Base-by-base conservation (phyloP, 805 yeast genomes). In the Candida germanica region DNA sequence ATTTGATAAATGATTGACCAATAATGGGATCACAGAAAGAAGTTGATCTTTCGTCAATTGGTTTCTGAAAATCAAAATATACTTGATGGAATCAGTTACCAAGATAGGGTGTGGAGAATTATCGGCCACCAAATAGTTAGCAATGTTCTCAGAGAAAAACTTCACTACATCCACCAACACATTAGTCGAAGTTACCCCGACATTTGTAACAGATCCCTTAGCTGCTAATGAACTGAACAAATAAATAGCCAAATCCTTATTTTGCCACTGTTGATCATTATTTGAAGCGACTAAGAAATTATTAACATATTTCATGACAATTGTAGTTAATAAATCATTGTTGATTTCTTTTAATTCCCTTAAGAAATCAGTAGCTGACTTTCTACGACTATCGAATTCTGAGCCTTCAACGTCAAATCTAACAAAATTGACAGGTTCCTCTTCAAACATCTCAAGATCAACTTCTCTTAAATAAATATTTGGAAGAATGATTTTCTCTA, bases 371-470 rank as follows among this genome's bases (percentile, higher is more conserved):
- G 95, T 86, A n/a, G 97, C 80, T 0, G 96, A 80, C 49, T 94
- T 79, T 59, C 97, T 75, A 60, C 99, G 77, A 1, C 96, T 83
- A 53, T 89, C 98, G 10, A 83, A 76, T 56, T 91, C 98, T 0
- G 95, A 81, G 5, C 98, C 98, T 61, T 94, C 98, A 30, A 94
- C 69, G 59, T 93, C 98, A 43, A 95, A 75, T 52, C 98, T 76
- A 14, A 89, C 89, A 55, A 73, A 93, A 51, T 87, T 94, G 36
- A 93, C 83, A 24, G 98, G 98, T 55, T 93, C 98, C 61, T 93
- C 98, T 60, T 93, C 98, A 58, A 93, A 91, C 43, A 82, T 60
- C 59, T 94, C 98, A 51, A 87, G 87, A 55, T 93, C 99, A 2
- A 83, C 71, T 39, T 84, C 91, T 52, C 98, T 79, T 41, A 93